A percentile compares a stretch with the other conserved stretches of the same genome.
Conservation (phyloP, 441 rosid genomes). For the Gossypium gossypioides region DNA sequence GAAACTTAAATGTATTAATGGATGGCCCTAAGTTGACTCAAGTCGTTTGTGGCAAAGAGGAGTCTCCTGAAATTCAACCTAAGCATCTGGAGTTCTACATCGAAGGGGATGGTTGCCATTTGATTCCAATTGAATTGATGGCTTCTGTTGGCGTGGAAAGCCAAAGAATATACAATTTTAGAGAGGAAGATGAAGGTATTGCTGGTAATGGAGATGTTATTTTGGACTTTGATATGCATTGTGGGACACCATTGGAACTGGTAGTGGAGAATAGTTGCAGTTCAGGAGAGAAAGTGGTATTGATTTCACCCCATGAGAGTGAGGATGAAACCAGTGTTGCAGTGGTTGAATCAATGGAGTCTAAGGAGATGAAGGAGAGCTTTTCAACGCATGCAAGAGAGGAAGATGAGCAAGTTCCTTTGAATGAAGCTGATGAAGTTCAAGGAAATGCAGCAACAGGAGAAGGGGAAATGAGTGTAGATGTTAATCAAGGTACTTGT, state of each 20-base stretch:
- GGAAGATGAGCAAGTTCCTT: slow-evolving; percentile 19
- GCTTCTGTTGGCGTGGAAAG: slow-evolving; percentile 10
- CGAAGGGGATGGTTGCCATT: slow-evolving; percentile 50
- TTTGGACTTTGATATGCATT: slow-evolving; percentile 46
- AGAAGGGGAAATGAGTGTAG: slow-evolving; percentile 18
- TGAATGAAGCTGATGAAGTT: slow-evolving; percentile 14
- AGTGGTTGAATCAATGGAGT: slow-evolving; percentile 16
- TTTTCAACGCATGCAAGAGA: slow-evolving; percentile 15
- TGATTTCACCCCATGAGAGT: slow-evolving; percentile 21
- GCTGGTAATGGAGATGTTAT: slow-evolving; percentile 53
- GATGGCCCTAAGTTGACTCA: slow-evolving; percentile 16
- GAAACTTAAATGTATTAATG: slow-evolving; percentile 8
- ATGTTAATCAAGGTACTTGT: slow-evolving; percentile 38
- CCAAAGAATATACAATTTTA: slow-evolving; percentile 20
- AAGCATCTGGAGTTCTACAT: slow-evolving; percentile 72
- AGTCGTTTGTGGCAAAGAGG: slow-evolving; percentile 12
- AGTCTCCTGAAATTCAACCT: slow-evolving; percentile 18
- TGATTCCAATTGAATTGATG: slow-evolving; percentile 61
- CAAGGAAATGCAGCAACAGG: slow-evolving; percentile 15
- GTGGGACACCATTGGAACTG: slow-evolving; percentile 25
- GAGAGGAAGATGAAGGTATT: slow-evolving; percentile 35
- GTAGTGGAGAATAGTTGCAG: slow-evolving; percentile 18
- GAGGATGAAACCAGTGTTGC: slow-evolving; percentile 19
- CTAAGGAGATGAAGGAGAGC: slow-evolving; percentile 12
- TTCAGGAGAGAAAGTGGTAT: slow-evolving; percentile 20